These are phyloP conservation scores for Botrytis fabae DNA, from an alignment of 2,329 filamentous ascomycete species.

Conservation along the genomic window DNA sequence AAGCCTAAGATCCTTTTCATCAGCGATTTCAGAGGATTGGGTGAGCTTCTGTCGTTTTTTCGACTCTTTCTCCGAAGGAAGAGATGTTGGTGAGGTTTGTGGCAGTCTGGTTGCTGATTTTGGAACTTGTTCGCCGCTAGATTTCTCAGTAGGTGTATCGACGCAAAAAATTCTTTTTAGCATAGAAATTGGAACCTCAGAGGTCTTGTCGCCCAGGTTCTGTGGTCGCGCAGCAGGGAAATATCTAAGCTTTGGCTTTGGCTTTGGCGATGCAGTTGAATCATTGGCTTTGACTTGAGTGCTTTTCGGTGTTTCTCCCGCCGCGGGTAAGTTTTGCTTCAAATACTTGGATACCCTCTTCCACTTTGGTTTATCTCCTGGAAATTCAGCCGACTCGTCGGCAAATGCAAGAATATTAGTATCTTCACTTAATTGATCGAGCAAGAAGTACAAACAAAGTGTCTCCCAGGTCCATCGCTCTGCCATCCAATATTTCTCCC, in stretches of 20 bases:
- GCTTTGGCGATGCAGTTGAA: background rate
- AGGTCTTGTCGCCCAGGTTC: background rate
- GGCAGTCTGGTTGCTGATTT: background rate
- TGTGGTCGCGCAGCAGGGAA: background rate
- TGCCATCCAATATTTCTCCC: background rate
- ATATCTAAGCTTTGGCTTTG: background rate
- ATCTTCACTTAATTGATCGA: background rate
- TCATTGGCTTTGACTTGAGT: background rate
- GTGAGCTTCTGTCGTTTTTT: background rate
- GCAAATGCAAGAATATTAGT: background rate
- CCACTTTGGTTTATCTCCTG: background rate
- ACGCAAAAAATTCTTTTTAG: background rate
- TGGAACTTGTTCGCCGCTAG: background rate
- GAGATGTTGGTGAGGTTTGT: background rate
- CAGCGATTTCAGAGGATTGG: background rate
- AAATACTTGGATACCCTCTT: background rate
- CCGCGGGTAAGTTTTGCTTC: background rate
- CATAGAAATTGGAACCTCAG: no score
- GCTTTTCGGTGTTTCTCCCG: background rate
- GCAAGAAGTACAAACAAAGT: background rate
- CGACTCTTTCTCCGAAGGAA: background rate
- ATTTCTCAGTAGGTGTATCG: rapidly evolving
- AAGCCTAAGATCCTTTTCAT: background rate
- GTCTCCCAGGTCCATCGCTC: constrained; percentile 3
- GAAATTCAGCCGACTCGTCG: background rate